Conservation (phyloP, 805 yeast genomes). For the Nakazawaea anatomiae region DNA sequence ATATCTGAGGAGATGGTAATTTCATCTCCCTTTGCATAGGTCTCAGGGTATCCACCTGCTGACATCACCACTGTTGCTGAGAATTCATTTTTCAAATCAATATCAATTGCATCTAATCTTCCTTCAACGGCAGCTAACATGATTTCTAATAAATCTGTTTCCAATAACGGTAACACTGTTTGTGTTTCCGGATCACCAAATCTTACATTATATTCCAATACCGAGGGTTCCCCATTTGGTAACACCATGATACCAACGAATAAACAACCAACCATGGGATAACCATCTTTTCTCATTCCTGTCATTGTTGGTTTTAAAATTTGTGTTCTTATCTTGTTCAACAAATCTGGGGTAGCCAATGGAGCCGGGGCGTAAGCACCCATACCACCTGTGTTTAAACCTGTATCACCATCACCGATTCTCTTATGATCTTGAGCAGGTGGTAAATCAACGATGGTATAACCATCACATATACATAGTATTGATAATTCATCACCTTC, state of each 20-base stretch:
- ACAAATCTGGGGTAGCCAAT: constrained; percentile 71
- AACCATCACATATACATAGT: constrained; percentile 89
- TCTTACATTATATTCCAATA: constrained; percentile 93
- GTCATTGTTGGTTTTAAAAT: constrained; percentile 87
- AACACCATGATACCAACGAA: constrained; percentile 95
- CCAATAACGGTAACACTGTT: constrained; percentile 83
- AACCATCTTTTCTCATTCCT: constrained; percentile 94
- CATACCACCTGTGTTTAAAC: constrained; percentile 99
- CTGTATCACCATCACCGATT: constrained; percentile 87
- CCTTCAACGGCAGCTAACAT: constrained; percentile 93
- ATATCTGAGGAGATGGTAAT: constrained; percentile 49
- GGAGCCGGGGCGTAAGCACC: constrained; percentile 99
- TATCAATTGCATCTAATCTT: constrained; percentile 76
- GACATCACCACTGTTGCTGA: constrained; percentile 94
- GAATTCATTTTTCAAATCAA: constrained; percentile 47
- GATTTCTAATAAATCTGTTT: constrained; percentile 90
- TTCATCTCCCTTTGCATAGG: constrained; percentile 79
- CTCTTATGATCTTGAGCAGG: constrained; percentile 99
- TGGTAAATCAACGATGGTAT: constrained; percentile 83
- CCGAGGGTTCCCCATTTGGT: constrained; percentile 78
- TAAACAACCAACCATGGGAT: constrained; percentile 91
- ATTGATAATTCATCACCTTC: constrained; percentile 97
- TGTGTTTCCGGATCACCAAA: constrained; percentile 99
- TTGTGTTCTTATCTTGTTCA: constrained; percentile 63
- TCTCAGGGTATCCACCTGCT: constrained; percentile 95